Evolutionary conservation across 352 stramenopile genomes (phyloP).

Genomic region (Peronospora farinosa): DNA sequence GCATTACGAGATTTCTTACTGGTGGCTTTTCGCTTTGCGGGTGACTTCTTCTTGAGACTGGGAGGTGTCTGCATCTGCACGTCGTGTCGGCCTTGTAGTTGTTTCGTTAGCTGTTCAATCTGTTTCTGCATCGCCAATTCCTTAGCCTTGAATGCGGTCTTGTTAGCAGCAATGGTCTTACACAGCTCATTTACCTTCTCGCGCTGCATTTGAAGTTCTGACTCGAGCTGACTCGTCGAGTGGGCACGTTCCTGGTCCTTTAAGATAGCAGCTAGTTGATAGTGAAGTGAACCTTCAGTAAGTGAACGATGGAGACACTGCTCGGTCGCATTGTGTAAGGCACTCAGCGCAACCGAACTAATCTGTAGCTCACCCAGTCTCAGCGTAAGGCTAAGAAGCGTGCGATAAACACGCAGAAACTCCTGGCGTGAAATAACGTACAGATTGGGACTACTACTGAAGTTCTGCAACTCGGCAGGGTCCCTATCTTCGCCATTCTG

Average conservation of each 20-base stretch:
- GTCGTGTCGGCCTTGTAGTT: constrained; percentile 33
- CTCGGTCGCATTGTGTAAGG: constrained; percentile 69
- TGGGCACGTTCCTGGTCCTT: constrained; percentile 40
- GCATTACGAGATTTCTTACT: constrained; percentile 41
- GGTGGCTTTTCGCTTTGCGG: constrained; percentile 48
- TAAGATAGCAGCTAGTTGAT: constrained; percentile 44
- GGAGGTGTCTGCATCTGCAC: constrained; percentile 31
- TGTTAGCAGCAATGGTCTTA: constrained; percentile 49
- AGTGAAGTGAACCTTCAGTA: constrained; percentile 50
- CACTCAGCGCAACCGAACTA: constrained; percentile 62
- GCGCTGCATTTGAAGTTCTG: constrained; percentile 39
- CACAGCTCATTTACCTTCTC: constrained; percentile 59
- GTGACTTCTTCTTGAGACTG: constrained; percentile 33
- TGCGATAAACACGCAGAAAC: constrained; percentile 51
- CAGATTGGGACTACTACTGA: constrained; percentile 29
- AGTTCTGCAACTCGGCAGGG: constrained; percentile 21
- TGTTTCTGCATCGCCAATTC: constrained; percentile 63
- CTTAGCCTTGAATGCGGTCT: constrained; percentile 52
- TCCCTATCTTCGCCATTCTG: constrained; percentile 24
- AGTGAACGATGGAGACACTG: constrained; percentile 60
- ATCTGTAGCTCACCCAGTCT: constrained; percentile 41
- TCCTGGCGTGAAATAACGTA: constrained; percentile 67
- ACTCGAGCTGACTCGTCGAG: constrained; percentile 32
- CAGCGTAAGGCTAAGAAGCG: constrained; percentile 29
- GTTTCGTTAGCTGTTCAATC: constrained; percentile 47